Evolutionary conservation across 768 basidiomycete genomes (phyloP).

Genomic region (Xerocomellus intermedius): DNA sequence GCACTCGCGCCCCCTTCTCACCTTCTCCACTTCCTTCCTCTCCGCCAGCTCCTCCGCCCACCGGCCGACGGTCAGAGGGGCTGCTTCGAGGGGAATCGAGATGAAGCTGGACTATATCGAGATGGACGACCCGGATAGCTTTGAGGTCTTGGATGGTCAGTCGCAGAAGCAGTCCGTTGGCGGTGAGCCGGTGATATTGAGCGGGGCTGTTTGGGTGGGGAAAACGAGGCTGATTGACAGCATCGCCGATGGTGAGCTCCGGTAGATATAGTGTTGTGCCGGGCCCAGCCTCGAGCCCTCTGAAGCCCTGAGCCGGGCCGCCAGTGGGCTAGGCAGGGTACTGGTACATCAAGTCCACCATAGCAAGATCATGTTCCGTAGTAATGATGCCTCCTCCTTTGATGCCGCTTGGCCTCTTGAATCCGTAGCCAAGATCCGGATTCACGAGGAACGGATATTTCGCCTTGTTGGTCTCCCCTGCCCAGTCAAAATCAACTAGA

Average conservation of each 20-base stretch:
- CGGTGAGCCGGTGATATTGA: constrained; percentile 57
- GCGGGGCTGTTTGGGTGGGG: constrained; percentile 85
- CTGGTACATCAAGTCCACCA: no score
- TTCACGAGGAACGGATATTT: no score
- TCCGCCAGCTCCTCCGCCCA: constrained; percentile 37
- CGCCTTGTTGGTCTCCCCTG: no score
- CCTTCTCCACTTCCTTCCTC: not conserved
- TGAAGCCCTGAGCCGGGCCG: not conserved
- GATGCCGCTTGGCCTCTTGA: no score
- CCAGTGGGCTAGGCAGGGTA: no score
- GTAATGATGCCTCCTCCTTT: no score
- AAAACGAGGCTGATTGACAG: constrained; percentile 93
- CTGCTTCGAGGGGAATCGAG: constrained; percentile 42
- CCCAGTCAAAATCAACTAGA: no score
- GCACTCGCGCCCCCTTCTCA: not conserved
- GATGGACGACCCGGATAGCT: constrained; percentile 78
- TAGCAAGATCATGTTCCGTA: no score
- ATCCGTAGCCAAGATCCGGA: no score
- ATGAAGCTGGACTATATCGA: constrained; percentile 82
- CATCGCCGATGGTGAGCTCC: constrained; percentile 62
- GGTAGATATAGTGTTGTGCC: not conserved
- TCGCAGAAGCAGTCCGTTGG: constrained; percentile 27
- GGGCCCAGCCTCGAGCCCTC: not conserved
- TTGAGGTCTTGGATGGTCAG: constrained; percentile 54
- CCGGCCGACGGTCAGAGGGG: constrained; percentile 28